phyloP scores from a whole-genome alignment of 768 basidiomycete genomes.

The Jaapia argillacea region DNA sequence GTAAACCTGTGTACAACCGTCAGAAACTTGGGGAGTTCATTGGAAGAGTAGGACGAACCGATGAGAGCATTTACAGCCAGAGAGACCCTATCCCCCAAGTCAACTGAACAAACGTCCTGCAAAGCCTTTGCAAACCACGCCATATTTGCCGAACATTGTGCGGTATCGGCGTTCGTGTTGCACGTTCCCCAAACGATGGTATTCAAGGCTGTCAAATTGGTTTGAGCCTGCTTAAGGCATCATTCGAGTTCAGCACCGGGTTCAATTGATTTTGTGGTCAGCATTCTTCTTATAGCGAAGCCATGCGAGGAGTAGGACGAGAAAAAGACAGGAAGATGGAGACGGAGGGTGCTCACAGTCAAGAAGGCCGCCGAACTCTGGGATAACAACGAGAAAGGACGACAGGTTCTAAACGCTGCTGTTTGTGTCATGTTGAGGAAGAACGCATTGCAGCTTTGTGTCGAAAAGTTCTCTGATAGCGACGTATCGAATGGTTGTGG shows the following conservation, averaged over 20 bases:
- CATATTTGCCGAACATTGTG: constrained; percentile 61
- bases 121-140: constrained; percentile 44
- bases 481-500: constrained; percentile 66
- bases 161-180: constrained; percentile 39
- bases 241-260: constrained; percentile 3
- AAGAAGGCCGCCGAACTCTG: constrained; percentile 44
- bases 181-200: constrained; percentile 72
- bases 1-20: constrained; percentile 33
- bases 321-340: constrained; percentile 10
- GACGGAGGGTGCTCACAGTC: constrained; percentile 26
- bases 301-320: constrained; percentile 3
- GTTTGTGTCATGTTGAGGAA: constrained; percentile 66
- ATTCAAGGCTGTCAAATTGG: constrained; percentile 53
- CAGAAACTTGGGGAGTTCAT: background rate
- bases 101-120: constrained; percentile 39
- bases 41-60: constrained; percentile 27
- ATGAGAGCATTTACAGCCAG: constrained; percentile 44
- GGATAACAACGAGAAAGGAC: constrained; percentile 62
- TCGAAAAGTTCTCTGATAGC: constrained; percentile 60
- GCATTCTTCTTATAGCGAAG: constrained; percentile 2
- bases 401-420: constrained; percentile 55
- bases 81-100: constrained; percentile 41
- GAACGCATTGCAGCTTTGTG: constrained; percentile 54
- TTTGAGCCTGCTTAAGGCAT: constrained; percentile 45
- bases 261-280: constrained; percentile 3